Conservation (phyloP, 139 green algal genomes). For the Coelastrella sp. region DNA sequence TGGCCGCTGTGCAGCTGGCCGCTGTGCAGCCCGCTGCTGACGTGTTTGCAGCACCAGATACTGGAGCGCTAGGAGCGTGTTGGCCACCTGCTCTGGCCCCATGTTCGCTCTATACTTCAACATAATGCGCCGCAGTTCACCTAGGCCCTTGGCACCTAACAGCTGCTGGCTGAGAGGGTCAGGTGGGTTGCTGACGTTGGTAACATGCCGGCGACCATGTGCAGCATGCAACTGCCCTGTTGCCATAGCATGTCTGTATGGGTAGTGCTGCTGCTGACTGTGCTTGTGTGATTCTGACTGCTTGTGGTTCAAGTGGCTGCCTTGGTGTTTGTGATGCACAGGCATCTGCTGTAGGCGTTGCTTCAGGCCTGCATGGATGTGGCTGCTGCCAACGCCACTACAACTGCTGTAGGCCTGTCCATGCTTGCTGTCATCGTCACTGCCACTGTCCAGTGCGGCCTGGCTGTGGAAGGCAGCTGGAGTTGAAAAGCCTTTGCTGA, state of each 20-base stretch:
- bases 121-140: slow-evolving; percentile 42
- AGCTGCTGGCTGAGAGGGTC: background rate
- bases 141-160: slow-evolving; percentile 11
- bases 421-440: slow-evolving; percentile 16
- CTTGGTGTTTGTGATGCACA: slow-evolving; percentile 4
- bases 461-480: slow-evolving; percentile 5
- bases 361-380: background rate
- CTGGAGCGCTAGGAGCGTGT: slow-evolving; percentile 32
- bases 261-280: background rate
- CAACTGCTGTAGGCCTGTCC: background rate
- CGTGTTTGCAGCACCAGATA: background rate
- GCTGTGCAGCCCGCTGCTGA: background rate
- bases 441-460: background rate
- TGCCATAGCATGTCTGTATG: background rate
- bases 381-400: background rate
- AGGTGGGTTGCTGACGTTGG: background rate
- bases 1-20: background rate
- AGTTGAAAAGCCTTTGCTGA: background rate
- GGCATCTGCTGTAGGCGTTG: background rate
- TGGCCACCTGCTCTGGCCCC: slow-evolving; percentile 37
- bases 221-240: slow-evolving; percentile 4
- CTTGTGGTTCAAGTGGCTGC: background rate
- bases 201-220: background rate
- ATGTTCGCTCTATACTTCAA: slow-evolving; percentile 41
- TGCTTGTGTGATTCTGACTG: background rate